Evolutionary conservation across 768 basidiomycete genomes (phyloP).

Genomic region (Dioszegia crocea): DNA sequence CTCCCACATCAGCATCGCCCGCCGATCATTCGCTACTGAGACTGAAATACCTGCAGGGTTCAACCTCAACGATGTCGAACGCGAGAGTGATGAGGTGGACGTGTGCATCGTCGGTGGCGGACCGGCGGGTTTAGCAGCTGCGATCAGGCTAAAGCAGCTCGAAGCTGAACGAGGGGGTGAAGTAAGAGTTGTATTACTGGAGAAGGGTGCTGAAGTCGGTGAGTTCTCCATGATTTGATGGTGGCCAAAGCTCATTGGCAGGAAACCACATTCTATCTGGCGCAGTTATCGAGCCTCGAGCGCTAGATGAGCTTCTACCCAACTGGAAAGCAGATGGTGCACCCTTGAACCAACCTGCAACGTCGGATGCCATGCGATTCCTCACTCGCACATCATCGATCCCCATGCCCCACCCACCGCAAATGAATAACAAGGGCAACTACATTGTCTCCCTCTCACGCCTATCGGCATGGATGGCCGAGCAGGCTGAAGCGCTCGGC

Average conservation of each 20-base stretch:
- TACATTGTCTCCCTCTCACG: constrained; percentile 85
- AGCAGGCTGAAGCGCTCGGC: constrained; percentile 73
- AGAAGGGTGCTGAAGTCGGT: constrained; percentile 93
- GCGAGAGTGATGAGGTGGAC: constrained; percentile 86
- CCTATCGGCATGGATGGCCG: constrained; percentile 82
- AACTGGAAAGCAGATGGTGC: constrained; percentile 71
- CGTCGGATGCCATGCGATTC: constrained; percentile 76
- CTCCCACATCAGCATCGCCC: background rate
- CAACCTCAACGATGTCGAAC: constrained; percentile 65
- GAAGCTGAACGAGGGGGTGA: constrained; percentile 71
- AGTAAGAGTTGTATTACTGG: constrained; percentile 84
- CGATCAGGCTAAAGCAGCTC: constrained; percentile 89
- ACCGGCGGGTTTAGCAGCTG: constrained; percentile 92
- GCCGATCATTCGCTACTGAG: constrained; percentile 28
- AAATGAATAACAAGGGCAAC: constrained; percentile 93
- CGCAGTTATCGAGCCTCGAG: constrained; percentile 87
- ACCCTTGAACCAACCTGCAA: constrained; percentile 75
- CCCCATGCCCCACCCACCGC: constrained; percentile 91
- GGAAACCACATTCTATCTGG: constrained; percentile 94
- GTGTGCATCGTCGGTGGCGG: constrained; percentile 96
- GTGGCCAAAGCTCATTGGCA: constrained; percentile 43
- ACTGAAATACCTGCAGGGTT: constrained; percentile 19
- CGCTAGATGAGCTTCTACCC: constrained; percentile 84
- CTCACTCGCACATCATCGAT: constrained; percentile 66
- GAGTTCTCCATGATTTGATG: constrained; percentile 45